Evolutionary conservation across 2,329 filamentous ascomycete species (phyloP), one percentile per base, ranked within the genome.

Genomic region (Ceratocystis smalleyi): DNA sequence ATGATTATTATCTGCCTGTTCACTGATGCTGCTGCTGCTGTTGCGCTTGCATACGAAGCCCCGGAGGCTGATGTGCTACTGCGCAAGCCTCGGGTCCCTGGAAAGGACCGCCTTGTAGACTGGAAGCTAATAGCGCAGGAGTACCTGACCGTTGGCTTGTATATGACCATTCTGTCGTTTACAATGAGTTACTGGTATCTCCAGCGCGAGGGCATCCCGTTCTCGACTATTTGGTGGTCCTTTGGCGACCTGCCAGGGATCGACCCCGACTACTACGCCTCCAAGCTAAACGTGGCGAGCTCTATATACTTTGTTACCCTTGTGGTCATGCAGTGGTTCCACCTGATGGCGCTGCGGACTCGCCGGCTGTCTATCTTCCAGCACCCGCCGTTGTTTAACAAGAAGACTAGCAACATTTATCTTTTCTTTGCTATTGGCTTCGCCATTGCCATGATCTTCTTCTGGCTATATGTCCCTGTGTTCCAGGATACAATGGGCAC

Each of bases 311-410:
- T 99, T 67, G 95, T 89, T 2, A 88, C 87, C 71, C 81, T 99
- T 24, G 94, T 99, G 55, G 91, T 96, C 67, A 97, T 99, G 72
- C 95, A 99, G 78, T 99, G 99, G 94, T 83, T 99, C 73, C 99
- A 99, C 76, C 95, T 95, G 70, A 92, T 99, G 87, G 99, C 99
- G 73, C 92, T 92, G 0, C 82, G 99, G 30, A 96, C 91, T 1
- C 96, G 90, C 0, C 95, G 89, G 74, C 94, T 99, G 76, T 95
- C 89, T 12, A 84, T 99, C 12, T 77, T 99, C 65, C 96, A 91
- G 2, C 83, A 99, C 67, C 92, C 91, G 7, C 79, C 99, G 17
- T 96, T 92, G 92, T 77, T 89, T 66, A 78, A 89, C 24, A 88
- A 88, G 17, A 71, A 89, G 27, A 74, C 83, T 1, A 84, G 92